Evolutionary conservation across 2,329 filamentous ascomycete species (phyloP), one percentile per base, ranked within the genome.

Genomic region (Pyricularia grisea): DNA sequence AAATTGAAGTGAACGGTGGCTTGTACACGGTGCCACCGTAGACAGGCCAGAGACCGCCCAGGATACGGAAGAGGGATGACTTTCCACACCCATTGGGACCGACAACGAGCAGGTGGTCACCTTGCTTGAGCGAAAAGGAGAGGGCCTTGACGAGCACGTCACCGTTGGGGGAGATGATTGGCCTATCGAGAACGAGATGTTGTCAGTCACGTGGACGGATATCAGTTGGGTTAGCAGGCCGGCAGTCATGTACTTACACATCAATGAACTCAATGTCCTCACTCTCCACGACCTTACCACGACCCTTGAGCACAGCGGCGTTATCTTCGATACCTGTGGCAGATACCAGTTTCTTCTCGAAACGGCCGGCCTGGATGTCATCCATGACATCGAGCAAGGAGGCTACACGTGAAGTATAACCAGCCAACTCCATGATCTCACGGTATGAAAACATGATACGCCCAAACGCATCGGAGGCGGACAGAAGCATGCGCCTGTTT

Each of bases 381-480:
- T 94, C 90, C 88, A 99, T 97, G 66, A 98, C 94, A 70, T 97
- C 91, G 17, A 99, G 84, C 4, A 99, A 83, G 2, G 92, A 92
- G 1, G 94, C 91, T 5, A 99, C 95, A 68, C 95, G 90, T 11
- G 93, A 94, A 0, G 95, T 99, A 81, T 97, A 96, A 50, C 95
- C 95, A 0, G 95, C 95, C 33, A 99, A 84, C 79, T 99, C 94
- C 77, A 94, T 97, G 71, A 99, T 90, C 77, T 99, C 95, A 74
- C 97, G 94, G 84, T 97, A 98, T 2, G 92, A 97, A 80, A 97
- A 97, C 94, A 97, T 97, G 72, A 98, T 85, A 70, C 95, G 90
- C 1, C 94, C 94, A 76, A 97, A 97, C 28, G 94, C 94, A 77
- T 99, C 95, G 0, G 94, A 98, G 1, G 93, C 95, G 58, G 92